A percentile compares a stretch with the other conserved stretches of the same genome.
Evolutionary conservation across 2,329 filamentous ascomycete species (phyloP).

Genomic region (Aspergillus sclerotialis): DNA sequence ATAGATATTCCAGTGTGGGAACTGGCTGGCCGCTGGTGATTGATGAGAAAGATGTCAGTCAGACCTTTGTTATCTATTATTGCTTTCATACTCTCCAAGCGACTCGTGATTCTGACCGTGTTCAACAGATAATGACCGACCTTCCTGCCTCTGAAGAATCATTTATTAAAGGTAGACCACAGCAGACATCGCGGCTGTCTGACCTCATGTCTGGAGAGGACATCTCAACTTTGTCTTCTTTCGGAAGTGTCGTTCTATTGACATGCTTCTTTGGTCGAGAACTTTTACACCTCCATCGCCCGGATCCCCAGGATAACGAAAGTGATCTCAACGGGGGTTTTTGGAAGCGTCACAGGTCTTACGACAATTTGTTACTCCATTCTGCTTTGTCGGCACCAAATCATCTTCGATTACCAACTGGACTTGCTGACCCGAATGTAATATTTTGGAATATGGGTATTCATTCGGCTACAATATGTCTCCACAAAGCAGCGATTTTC

Average conservation of each 20-base stretch:
- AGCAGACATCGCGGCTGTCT: slow-evolving; percentile 61
- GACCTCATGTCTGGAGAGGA: slow-evolving; percentile 55
- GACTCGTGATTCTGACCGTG: slow-evolving; percentile 11
- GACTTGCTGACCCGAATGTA: slow-evolving; percentile 71
- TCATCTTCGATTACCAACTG: slow-evolving; percentile 69
- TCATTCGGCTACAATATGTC: slow-evolving; percentile 89
- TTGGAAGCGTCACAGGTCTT: slow-evolving; percentile 83
- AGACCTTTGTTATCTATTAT: no score
- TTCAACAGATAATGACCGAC: slow-evolving; percentile 63
- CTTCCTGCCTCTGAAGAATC: slow-evolving; percentile 79
- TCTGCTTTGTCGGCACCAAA: slow-evolving; percentile 76
- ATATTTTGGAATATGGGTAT: slow-evolving; percentile 96
- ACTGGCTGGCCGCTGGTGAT: slow-evolving; percentile 96
- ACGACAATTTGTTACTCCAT: slow-evolving; percentile 87
- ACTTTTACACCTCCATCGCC: slow-evolving; percentile 81
- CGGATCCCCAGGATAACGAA: slow-evolving; percentile 72
- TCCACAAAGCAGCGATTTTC: slow-evolving; percentile 98
- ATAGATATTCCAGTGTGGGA: slow-evolving; percentile 89
- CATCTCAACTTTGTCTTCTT: slow-evolving; percentile 66
- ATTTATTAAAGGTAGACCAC: slow-evolving; percentile 70
- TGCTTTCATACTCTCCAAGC: neutral
- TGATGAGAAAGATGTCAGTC: slow-evolving; percentile 71
- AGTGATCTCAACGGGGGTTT: slow-evolving; percentile 87
- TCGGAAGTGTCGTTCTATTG: slow-evolving; percentile 74
- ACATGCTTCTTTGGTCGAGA: slow-evolving; percentile 89